Evolutionary conservation across 768 basidiomycete species (phyloP).

Genomic region (Tricholoma hemisulphureum): DNA sequence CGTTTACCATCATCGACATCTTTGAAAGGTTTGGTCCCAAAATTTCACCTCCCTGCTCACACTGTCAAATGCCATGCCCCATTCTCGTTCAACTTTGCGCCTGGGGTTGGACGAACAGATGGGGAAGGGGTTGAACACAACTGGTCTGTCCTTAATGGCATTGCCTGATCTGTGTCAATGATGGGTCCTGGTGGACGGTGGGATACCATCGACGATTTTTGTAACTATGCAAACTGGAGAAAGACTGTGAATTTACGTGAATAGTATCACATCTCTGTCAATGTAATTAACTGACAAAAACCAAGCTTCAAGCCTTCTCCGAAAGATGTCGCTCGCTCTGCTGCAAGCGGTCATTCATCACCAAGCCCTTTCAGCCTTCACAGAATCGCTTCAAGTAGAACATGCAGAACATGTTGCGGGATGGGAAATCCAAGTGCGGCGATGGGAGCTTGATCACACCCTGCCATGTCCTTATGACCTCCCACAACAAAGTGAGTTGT

Average conservation of each 20-base stretch:
- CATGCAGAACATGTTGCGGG: background rate
- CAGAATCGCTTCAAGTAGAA: constrained; percentile 4
- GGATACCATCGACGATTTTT: constrained; percentile 25
- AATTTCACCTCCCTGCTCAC: too few relatives aligned
- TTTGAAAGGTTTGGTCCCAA: too few relatives aligned
- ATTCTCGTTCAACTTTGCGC: constrained; percentile 22
- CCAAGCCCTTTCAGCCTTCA: too few relatives aligned
- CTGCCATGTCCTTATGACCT: too few relatives aligned
- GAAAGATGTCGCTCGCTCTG: too few relatives aligned
- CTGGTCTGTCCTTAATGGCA: constrained; percentile 22
- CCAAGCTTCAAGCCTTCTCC: too few relatives aligned
- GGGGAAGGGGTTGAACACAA: constrained; percentile 15
- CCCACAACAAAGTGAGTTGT: constrained; percentile 6
- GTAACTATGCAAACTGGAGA: constrained; percentile 20
- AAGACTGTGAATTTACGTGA: constrained; percentile 11
- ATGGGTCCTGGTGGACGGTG: constrained; percentile 20
- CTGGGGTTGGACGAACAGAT: constrained; percentile 19
- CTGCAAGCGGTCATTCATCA: too few relatives aligned
- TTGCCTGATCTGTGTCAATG: too few relatives aligned
- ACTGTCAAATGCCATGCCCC: constrained; percentile 20
- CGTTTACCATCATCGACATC: too few relatives aligned
- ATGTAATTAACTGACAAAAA: too few relatives aligned
- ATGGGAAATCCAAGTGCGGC: too few relatives aligned
- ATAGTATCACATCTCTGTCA: background rate
- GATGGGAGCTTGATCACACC: too few relatives aligned